Conservation (phyloP, 257 asterid genomes). For the Thymus quinquecostatus region DNA sequence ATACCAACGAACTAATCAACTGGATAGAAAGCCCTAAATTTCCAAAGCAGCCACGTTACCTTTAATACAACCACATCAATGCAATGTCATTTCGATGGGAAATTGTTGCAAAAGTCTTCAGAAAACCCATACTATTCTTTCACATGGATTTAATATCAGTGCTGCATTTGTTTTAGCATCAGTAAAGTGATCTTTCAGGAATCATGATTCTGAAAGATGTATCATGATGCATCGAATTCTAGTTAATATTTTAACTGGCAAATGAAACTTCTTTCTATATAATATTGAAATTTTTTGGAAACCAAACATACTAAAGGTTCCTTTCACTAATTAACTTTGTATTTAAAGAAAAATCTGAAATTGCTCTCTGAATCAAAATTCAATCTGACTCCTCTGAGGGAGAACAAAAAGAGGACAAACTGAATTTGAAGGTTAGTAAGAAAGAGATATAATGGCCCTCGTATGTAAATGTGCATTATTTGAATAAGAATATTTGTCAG, state of each 20-base stretch:
- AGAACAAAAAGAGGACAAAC: not conserved
- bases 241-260: slow-evolving; percentile 10
- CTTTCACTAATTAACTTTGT: slow-evolving; percentile 2
- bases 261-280: slow-evolving; percentile 13
- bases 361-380: not conserved
- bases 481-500: not conserved
- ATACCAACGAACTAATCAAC: slow-evolving; percentile 16
- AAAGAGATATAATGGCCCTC: not conserved
- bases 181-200: slow-evolving; percentile 75
- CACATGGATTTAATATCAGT: slow-evolving; percentile 45
- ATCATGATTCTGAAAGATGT: slow-evolving; percentile 60
- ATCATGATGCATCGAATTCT: slow-evolving; percentile 62
- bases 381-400: not conserved
- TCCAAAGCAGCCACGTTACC: not conserved
- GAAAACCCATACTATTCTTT: slow-evolving; percentile 53
- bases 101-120: slow-evolving; percentile 53
- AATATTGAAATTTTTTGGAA: not conserved
- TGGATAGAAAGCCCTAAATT: slow-evolving; percentile 12
- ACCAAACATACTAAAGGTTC: not conserved
- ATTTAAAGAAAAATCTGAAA: not conserved
- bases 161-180: slow-evolving; percentile 68
- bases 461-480: not conserved
- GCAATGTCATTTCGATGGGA: slow-evolving; percentile 23
- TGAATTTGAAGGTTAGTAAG: not conserved
- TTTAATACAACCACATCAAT: slow-evolving; percentile 22